Base-by-base conservation (phyloP, 306 rosid genomes). In the Cicer pinnatifidum region DNA sequence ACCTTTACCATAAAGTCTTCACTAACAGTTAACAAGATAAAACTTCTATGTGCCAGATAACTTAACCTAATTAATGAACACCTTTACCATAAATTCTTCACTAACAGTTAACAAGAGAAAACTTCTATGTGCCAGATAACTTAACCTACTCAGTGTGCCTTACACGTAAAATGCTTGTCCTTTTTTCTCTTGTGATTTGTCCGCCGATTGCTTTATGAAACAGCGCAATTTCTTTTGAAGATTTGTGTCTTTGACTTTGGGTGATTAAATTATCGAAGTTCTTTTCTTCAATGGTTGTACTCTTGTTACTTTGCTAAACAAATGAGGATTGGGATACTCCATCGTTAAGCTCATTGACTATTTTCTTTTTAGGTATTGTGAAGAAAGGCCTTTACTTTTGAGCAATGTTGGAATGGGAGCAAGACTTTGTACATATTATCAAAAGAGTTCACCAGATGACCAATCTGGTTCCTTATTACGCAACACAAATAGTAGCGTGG, bases 391-490 rank as follows among this genome's bases (percentile, higher is more conserved):
- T 80, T 85, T 93, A 78, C 93, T 93, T 78, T 78, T 91, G 87
- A 84, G 97, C 85, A 93, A 89, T 83, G 86, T 78, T 75, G 98
- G 98, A 71, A 91, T 91, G 98, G 98, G 97, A 76, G 94, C 96
- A 59, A 91, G 94, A 78, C 89, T 93, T 16, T 93, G 98, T 82
- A 91, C 94, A n/a, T 93, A 93, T 79, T 91, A 91, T 81, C 94
- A 89, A 81, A 93, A 93, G 79, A 80, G 83, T 53, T 88, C 91
- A 13, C 90, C 97, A 1, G 98, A 93, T 73, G 97, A 91, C 84
- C 97, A 84, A 79, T 81, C 91, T 70, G 98, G 88, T 72, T 82
- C 88, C 39, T 71, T 59, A 61, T 76, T 93, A 85, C 98, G 98
- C 63, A 89, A 82, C 73, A 78, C 78, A 3, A 74, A 82, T 72